phyloP scores from a whole-genome alignment of 148 eudicot genomes.

The Persicaria maculosa region DNA sequence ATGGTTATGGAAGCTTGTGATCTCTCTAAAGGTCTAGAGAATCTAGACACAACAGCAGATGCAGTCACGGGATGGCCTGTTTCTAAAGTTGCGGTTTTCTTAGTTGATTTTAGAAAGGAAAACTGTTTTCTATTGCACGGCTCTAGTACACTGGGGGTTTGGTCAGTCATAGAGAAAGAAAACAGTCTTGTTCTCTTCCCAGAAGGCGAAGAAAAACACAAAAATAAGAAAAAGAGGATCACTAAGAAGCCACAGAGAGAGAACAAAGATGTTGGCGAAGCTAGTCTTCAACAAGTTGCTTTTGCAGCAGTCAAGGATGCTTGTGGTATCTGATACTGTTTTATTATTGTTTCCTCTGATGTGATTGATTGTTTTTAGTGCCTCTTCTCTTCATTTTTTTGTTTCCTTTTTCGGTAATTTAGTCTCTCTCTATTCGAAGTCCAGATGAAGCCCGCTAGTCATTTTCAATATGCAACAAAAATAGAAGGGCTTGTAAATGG shows the following conservation, averaged over 20 bases:
- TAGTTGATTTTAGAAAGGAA: slow-evolving; percentile 48
- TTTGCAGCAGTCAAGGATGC: slow-evolving; percentile 48
- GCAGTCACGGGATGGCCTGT: slow-evolving; percentile 51
- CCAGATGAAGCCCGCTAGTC: too few relatives aligned
- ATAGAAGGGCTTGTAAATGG: neutral
- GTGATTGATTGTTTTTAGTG: neutral
- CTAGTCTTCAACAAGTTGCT: slow-evolving; percentile 39
- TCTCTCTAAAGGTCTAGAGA: slow-evolving; percentile 44
- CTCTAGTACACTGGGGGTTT: slow-evolving; percentile 61
- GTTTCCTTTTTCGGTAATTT: neutral
- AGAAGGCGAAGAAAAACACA: slow-evolving; percentile 17
- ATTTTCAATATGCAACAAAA: too few relatives aligned
- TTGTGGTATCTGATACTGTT: slow-evolving; percentile 35
- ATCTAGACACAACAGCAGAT: slow-evolving; percentile 44
- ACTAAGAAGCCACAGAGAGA: slow-evolving; percentile 26
- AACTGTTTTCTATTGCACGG: slow-evolving; percentile 53
- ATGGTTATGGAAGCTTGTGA: slow-evolving; percentile 62
- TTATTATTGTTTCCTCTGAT: neutral
- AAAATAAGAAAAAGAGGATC: slow-evolving; percentile 32
- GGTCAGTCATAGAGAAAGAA: slow-evolving; percentile 72
- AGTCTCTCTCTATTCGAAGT: neutral
- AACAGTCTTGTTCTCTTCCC: slow-evolving; percentile 19
- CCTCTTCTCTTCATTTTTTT: neutral
- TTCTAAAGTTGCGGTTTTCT: slow-evolving; percentile 57
- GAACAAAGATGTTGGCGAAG: slow-evolving; percentile 25